Evolutionary conservation across 306 rosid genomes (phyloP).

Genomic region (Pterocarpus santalinus): DNA sequence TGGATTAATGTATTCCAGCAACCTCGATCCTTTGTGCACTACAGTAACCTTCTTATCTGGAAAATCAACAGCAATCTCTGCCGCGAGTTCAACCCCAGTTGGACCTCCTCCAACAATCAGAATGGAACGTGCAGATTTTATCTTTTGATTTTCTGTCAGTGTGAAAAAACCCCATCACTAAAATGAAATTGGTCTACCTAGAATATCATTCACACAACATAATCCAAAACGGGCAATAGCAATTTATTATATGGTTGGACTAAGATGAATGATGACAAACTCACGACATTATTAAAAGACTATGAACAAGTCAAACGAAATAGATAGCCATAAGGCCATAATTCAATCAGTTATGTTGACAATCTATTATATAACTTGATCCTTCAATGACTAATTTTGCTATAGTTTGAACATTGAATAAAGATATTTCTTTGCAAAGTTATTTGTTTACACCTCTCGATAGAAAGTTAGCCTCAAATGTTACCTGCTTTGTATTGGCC

Average conservation of each 20-base stretch:
- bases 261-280: too few relatives aligned
- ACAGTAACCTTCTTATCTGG: conserved; percentile 74
- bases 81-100: conserved; percentile 89
- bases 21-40: conserved; percentile 80
- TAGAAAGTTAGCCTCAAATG: not conserved
- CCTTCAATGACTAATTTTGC: too few relatives aligned
- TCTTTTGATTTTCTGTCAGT: conserved; percentile 67
- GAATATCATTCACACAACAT: conserved; percentile 1
- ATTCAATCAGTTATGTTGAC: too few relatives aligned
- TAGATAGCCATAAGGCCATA: too few relatives aligned
- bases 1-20: conserved; percentile 78
- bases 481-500: conserved; percentile 71
- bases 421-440: too few relatives aligned
- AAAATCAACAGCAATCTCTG: conserved; percentile 79
- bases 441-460: too few relatives aligned
- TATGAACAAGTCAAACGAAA: too few relatives aligned
- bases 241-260: conserved; percentile 1
- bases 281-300: too few relatives aligned
- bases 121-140: conserved; percentile 69
- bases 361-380: too few relatives aligned
- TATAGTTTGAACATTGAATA: too few relatives aligned
- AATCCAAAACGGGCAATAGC: not conserved
- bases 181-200: conserved; percentile 4
- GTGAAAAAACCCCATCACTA: not conserved
- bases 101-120: conserved; percentile 97